Evolutionary conservation across 2,329 filamentous ascomycete genomes (phyloP).

Genomic region (Penicillium sp.): DNA sequence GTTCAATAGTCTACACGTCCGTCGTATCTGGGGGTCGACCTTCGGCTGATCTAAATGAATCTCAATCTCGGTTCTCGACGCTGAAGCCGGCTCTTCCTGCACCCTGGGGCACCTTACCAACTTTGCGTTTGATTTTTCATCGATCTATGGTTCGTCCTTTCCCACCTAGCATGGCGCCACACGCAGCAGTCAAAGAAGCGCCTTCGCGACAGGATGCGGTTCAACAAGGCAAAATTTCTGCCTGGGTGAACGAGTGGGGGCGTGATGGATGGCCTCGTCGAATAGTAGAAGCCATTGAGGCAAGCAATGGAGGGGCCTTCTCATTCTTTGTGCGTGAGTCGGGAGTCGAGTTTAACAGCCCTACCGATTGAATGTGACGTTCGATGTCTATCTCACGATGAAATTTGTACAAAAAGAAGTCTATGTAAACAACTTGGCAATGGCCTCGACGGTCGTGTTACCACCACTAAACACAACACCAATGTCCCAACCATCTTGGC

Average conservation of each 20-base stretch:
- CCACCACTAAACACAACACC: conserved; percentile 65
- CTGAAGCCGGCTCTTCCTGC: conserved; percentile 38
- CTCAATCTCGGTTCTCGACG: conserved; percentile 23
- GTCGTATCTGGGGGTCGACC: conserved; percentile 23
- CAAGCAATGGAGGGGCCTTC: conserved; percentile 33
- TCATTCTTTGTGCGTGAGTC: conserved; percentile 29
- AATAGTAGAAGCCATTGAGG: conserved; percentile 30
- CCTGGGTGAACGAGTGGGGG: conserved; percentile 40
- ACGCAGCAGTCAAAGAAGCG: conserved; percentile 38
- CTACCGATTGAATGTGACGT: conserved; percentile 6
- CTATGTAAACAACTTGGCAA: conserved; percentile 55
- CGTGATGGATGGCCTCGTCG: conserved; percentile 38
- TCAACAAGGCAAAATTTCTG: conserved; percentile 35
- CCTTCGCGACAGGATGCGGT: conserved; percentile 39
- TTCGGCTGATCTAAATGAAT: conserved; percentile 21
- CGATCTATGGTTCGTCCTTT: conserved; percentile 40
- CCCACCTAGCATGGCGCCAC: conserved; percentile 31
- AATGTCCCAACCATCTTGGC: conserved; percentile 72
- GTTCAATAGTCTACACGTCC: conserved; percentile 43
- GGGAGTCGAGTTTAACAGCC: conserved; percentile 26
- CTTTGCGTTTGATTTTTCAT: conserved; percentile 40
- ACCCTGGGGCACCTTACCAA: conserved; percentile 43
- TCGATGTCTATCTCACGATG: neutral
- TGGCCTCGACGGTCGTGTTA: conserved; percentile 65
- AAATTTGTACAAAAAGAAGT: neutral